Evolutionary conservation across 345 rosid species (phyloP).

Genomic region (Zanthoxylum bungeanum): DNA sequence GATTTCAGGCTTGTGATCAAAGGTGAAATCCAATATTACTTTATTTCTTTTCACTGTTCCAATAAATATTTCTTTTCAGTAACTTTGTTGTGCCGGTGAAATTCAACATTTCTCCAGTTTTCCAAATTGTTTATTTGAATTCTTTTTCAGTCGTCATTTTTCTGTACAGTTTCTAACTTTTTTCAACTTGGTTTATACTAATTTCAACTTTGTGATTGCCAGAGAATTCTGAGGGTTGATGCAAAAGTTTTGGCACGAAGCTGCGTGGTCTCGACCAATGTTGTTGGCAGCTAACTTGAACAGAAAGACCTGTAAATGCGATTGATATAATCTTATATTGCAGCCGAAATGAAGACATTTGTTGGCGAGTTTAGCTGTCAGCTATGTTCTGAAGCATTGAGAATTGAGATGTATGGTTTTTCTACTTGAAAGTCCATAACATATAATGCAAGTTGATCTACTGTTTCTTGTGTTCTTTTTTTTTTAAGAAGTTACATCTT

Average conservation of each 20-base stretch:
- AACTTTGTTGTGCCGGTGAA: background rate
- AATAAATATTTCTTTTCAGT: too few relatives aligned
- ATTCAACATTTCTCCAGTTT: background rate
- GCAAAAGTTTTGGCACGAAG: background rate
- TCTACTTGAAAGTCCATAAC: background rate
- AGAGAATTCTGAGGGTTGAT: background rate
- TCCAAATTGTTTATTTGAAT: background rate
- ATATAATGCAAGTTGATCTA: conserved; percentile 4
- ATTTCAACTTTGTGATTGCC: background rate
- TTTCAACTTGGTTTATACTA: background rate
- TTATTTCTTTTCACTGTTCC: background rate
- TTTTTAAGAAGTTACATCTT: background rate
- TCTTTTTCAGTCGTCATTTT: background rate
- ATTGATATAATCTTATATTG: conserved; percentile 4
- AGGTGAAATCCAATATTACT: background rate
- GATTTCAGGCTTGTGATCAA: background rate
- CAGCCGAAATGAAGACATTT: background rate
- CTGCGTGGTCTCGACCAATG: background rate
- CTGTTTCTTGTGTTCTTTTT: background rate
- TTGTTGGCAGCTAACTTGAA: background rate
- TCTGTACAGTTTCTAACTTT: background rate
- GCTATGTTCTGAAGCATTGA: background rate
- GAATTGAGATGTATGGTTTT: conserved; percentile 2
- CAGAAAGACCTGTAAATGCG: background rate
- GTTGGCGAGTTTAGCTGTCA: background rate